These are phyloP conservation scores for Anacardium occidentale DNA, from an alignment of 345 rosid genomes.

Conservation along the genomic window DNA sequence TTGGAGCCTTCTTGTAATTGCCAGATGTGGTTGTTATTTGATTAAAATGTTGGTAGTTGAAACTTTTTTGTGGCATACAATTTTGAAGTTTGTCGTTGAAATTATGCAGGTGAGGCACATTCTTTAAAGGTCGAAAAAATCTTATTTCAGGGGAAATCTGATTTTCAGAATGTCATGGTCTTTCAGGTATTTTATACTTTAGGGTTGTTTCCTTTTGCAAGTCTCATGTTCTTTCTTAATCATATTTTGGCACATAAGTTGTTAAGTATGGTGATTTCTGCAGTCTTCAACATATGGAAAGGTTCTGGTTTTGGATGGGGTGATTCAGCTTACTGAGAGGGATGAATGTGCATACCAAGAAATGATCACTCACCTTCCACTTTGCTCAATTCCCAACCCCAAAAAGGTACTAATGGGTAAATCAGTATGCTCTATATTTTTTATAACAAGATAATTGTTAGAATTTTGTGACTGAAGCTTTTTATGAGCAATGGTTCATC, in stretches of 20 bases:
- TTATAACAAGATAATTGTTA: background rate
- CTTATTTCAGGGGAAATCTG: slow-evolving; percentile 82
- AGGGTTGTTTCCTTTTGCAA: background rate
- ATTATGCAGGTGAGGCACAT: slow-evolving; percentile 85
- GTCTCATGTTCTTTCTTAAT: background rate
- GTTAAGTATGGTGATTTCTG: background rate
- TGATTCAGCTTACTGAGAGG: slow-evolving; percentile 92
- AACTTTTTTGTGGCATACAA: background rate
- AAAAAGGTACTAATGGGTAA: slow-evolving; percentile 52
- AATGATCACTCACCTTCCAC: slow-evolving; percentile 96
- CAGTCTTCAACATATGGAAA: slow-evolving; percentile 96
- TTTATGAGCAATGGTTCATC: background rate
- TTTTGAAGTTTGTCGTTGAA: background rate
- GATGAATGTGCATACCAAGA: slow-evolving; percentile 99
- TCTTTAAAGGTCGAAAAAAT: slow-evolving; percentile 85
- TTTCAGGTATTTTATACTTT: slow-evolving; percentile 61
- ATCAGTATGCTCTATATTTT: background rate
- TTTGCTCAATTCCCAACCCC: slow-evolving; percentile 84
- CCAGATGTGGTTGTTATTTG: background rate
- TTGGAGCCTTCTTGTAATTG: background rate
- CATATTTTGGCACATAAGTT: background rate
- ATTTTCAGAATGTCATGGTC: slow-evolving; percentile 83
- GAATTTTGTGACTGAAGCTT: background rate
- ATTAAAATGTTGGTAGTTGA: background rate
- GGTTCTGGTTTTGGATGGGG: slow-evolving; percentile 93